Evolutionary conservation across 495 filamentous ascomycete genomes (phyloP).

Genomic region (Lineolata rhizophorae): DNA sequence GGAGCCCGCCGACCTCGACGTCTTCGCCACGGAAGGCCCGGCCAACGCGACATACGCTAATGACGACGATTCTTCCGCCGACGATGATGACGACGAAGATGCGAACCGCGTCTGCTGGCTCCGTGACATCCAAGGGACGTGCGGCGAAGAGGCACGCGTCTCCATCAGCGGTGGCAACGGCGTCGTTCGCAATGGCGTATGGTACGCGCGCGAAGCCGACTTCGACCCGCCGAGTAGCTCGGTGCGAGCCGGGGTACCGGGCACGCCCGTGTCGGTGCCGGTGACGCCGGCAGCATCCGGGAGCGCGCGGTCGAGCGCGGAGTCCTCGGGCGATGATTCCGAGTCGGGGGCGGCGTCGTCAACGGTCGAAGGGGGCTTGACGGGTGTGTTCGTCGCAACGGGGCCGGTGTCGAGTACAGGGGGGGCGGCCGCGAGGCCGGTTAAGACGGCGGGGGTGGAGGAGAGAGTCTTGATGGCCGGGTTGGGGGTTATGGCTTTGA

Average conservation of each 20-base stretch:
- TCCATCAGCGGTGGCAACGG: constrained; percentile 23
- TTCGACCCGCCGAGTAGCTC: constrained; percentile 16
- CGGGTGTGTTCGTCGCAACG: constrained; percentile 19
- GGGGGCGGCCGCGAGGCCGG: too few species aligned
- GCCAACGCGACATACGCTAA: constrained; percentile 20
- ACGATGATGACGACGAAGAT: constrained; percentile 11
- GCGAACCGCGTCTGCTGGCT: constrained; percentile 34
- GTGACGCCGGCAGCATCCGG: constrained; percentile 4
- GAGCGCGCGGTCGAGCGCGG: constrained; percentile 1
- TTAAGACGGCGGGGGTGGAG: too few species aligned
- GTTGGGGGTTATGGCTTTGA: too few species aligned
- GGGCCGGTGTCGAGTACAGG: constrained; percentile 10
- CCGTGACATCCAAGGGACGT: constrained; percentile 26
- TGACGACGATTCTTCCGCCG: not conserved
- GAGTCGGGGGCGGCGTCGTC: not conserved
- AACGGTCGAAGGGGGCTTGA: constrained; percentile 3
- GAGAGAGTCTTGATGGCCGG: too few species aligned
- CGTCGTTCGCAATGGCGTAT: constrained; percentile 25
- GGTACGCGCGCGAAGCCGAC: constrained; percentile 26
- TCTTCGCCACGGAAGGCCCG: constrained; percentile 31
- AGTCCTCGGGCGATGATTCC: constrained; percentile 1
- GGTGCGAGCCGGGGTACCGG: constrained; percentile 17
- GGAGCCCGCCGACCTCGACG: constrained; percentile 22
- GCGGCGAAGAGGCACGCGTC: constrained; percentile 23
- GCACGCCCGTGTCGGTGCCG: constrained; percentile 5